phyloP scores from a whole-genome alignment of 805 yeast species.

The Pichia sporocuriosa region DNA sequence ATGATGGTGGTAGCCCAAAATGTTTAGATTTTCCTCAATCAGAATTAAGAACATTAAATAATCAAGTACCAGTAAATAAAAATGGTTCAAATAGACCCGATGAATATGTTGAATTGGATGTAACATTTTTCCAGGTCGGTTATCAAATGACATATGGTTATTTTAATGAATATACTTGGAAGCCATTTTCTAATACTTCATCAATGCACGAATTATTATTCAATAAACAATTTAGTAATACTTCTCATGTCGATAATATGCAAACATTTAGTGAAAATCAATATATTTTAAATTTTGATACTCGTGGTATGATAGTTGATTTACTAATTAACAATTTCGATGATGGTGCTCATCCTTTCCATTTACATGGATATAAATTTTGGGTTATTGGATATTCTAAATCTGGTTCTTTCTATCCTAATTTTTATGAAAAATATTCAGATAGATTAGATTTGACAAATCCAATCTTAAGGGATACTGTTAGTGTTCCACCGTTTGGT shows the following conservation, averaged over 20 bases:
- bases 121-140: slow-evolving; percentile 13
- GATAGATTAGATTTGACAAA: slow-evolving; percentile 9
- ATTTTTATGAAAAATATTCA: slow-evolving; percentile 32
- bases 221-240: slow-evolving; percentile 34
- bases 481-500: slow-evolving; percentile 67
- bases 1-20: slow-evolving; percentile 14
- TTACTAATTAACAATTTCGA: slow-evolving; percentile 73
- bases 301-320: slow-evolving; percentile 57
- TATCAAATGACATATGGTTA: slow-evolving; percentile 14
- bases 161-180: slow-evolving; percentile 17
- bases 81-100: slow-evolving; percentile 15
- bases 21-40: slow-evolving; percentile 18
- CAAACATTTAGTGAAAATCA: slow-evolving; percentile 35
- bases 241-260: slow-evolving; percentile 52
- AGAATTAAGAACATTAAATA: slow-evolving; percentile 13
- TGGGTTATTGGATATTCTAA: slow-evolving; percentile 47
- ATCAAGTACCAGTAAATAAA: slow-evolving; percentile 10
- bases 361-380: slow-evolving; percentile 82
- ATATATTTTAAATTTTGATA: slow-evolving; percentile 61
- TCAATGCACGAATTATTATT: slow-evolving; percentile 80
- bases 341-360: slow-evolving; percentile 90
- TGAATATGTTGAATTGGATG: slow-evolving; percentile 12
- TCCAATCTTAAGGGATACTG: slow-evolving; percentile 64
- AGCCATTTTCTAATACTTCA: slow-evolving; percentile 61
- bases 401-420: slow-evolving; percentile 51